Evolutionary conservation across 352 stramenopile species (phyloP), one percentile per base, ranked within the genome.

Genomic region (Phytopythium chamaehyphon): DNA sequence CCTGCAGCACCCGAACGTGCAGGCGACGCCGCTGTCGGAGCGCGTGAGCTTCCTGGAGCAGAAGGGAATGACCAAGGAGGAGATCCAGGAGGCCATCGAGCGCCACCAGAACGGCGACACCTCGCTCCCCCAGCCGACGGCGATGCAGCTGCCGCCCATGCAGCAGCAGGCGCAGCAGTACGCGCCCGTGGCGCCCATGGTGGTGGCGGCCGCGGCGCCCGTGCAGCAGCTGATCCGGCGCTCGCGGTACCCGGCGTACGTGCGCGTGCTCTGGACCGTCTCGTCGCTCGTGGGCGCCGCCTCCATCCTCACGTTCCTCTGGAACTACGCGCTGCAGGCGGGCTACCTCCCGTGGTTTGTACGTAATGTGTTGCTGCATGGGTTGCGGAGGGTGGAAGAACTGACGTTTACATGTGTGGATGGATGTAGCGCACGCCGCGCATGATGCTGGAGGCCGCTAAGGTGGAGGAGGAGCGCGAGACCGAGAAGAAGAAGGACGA

Each of bases 41-140:
- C 79, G 82, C 35, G 71, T 90, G 50, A 76, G 66, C 11, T 93
- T 93, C 55, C 58, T 93, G 26, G 82, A 90, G 60, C 73, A 83
- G 39, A 93, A 93, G 59, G 82, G 82, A 3, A 72, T 93, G 73
- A 86, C 71, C 11, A 87, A 88, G 43, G 71, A 90, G 47, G 82
- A 88, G 61, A 90, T 90, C 40, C 80, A 90, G 54, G 71, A 86
- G 56, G 71, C 82, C 18, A 86, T 93, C 16, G 79, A 93, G 48
- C 67, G 73, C 22, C 62, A 79, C 47, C 67, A 88, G 39, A 79
- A 66, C 31, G 60, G 61, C 28, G 59, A 47, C 2, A 18, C 15
- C 16, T 22, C 22, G n/a, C n/a, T n/a, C n/a, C n/a, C n/a, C n/a
- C n/a, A n/a, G n/a, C n/a, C n/a, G 11, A 28, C 21, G 21, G 14